These are phyloP conservation scores for Apiospora phragmitis DNA, from an alignment of 2,329 filamentous ascomycete species.

Conservation along the genomic window DNA sequence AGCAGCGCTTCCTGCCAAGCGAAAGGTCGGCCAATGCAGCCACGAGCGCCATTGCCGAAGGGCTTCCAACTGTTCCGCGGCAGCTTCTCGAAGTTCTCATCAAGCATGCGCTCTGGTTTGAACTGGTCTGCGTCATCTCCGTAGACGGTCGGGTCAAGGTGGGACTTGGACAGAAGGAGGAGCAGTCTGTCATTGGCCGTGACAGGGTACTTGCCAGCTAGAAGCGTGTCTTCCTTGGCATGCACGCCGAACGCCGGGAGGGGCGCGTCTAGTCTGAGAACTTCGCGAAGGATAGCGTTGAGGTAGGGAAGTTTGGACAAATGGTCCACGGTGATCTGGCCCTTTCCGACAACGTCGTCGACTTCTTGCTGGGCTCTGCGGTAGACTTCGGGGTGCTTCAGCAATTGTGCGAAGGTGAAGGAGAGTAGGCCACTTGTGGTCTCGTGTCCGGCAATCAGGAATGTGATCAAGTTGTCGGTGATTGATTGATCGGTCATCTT, in stretches of 20 bases:
- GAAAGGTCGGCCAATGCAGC: conserved; percentile 54
- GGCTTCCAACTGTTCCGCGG: conserved; percentile 49
- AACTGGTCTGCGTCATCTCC: conserved; percentile 59
- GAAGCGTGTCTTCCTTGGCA: conserved; percentile 41
- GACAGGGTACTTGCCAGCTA: conserved; percentile 56
- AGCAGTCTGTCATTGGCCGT: conserved; percentile 44
- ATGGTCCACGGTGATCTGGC: conserved; percentile 45
- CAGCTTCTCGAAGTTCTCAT: conserved; percentile 44
- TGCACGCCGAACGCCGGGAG: conserved; percentile 50
- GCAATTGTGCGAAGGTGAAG: conserved; percentile 50
- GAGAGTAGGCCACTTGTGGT: conserved; percentile 54
- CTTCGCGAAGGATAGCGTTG: conserved; percentile 52
- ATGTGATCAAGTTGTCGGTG: conserved; percentile 64
- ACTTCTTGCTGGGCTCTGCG: conserved; percentile 53
- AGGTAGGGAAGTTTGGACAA: conserved; percentile 53
- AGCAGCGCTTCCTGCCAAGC: conserved; percentile 55
- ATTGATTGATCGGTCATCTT: conserved; percentile 64
- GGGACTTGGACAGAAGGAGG: conserved; percentile 47
- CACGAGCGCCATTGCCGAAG: conserved; percentile 53
- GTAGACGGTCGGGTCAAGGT: conserved; percentile 57
- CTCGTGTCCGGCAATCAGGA: conserved; percentile 45
- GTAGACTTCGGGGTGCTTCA: conserved; percentile 49
- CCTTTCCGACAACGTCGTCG: conserved; percentile 48
- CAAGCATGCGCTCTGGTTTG: conserved; percentile 62
- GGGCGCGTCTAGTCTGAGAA: conserved; percentile 50